Percentiles rank a stretch among this genome's conserved stretches.
phyloP scores from a whole-genome alignment of 352 stramenopile genomes.

The Blastocystis sp. region DNA sequence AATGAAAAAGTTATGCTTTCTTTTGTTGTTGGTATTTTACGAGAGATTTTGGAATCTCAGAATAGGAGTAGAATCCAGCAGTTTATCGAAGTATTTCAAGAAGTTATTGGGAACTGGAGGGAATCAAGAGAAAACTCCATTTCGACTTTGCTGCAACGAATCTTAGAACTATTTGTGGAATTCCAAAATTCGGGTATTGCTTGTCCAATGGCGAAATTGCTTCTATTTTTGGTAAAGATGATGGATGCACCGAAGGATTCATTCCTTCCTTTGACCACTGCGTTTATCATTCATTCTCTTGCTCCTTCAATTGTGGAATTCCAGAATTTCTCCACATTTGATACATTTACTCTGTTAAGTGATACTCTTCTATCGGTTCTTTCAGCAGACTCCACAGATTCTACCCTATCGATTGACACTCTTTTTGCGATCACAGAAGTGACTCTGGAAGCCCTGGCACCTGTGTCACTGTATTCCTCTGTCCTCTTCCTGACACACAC shows the following conservation, averaged over 20 bases:
- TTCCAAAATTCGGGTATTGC: neutral
- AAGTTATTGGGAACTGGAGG: neutral
- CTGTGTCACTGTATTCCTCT: neutral
- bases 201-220: neutral
- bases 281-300: neutral
- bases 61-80: neutral
- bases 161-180: neutral
- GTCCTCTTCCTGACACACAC: neutral
- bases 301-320: neutral
- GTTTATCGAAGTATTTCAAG: neutral
- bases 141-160: neutral
- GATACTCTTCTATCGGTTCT: neutral
- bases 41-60: neutral
- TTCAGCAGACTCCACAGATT: neutral
- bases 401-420: neutral
- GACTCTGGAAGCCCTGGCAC: neutral
- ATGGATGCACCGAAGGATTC: neutral
- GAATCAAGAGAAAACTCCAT: neutral
- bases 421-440: neutral
- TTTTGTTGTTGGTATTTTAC: neutral
- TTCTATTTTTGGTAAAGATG: neutral
- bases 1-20: neutral
- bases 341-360: neutral
- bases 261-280: neutral
- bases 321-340: neutral